These are phyloP conservation scores for Fonsecaea erecta DNA, from an alignment of 2,329 filamentous ascomycete species.

Conservation along the genomic window DNA sequence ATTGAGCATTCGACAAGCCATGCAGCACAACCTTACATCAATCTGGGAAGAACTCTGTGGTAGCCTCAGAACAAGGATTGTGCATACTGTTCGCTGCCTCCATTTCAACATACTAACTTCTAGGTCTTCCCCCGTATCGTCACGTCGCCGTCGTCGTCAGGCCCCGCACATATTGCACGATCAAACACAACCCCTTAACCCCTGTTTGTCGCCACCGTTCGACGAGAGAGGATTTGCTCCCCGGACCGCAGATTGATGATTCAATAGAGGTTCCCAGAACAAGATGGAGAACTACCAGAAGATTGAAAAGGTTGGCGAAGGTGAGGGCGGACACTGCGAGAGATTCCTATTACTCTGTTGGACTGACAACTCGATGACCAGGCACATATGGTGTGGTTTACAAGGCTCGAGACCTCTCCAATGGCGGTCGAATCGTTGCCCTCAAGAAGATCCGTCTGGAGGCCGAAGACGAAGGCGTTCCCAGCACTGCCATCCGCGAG, in stretches of 20 bases:
- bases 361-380: conserved; percentile 44
- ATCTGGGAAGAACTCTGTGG: neutral
- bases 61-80: neutral
- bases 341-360: neutral
- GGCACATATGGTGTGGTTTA: conserved; percentile 95
- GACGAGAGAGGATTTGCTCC: neutral
- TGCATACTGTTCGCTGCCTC: conserved; percentile 8
- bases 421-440: conserved; percentile 83
- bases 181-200: conserved; percentile 9
- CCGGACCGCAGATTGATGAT: conserved; percentile 10
- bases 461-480: conserved; percentile 91
- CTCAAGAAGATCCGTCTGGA: conserved; percentile 96
- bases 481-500: conserved; percentile 89
- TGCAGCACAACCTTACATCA: conserved; percentile 1
- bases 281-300: conserved; percentile 95
- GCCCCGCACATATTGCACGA: neutral
- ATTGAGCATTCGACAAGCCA: conserved; percentile 7
- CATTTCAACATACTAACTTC: conserved; percentile 6
- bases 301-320: conserved; percentile 95
- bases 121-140: neutral
- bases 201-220: neutral
- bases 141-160: neutral
- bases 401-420: conserved; percentile 84
- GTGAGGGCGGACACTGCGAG: conserved; percentile 55
- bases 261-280: neutral